These are phyloP conservation scores for bread wheat (Triticum aestivum) DNA, from an alignment of 176 grass and related monocot genomes.

Conservation along the genomic window IWGSC_CS_RefSeq_v2.1 NC_057808.1:342084177-342084676, in stretches of 20 bases:
- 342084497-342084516: conserved; percentile 90
- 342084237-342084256: too few species aligned
- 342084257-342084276: background rate
- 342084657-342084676: too few species aligned
- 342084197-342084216: too few species aligned
- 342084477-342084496: conserved; percentile 76
- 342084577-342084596: background rate
- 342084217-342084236: too few species aligned
- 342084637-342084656: too few species aligned
- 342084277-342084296: too few species aligned
- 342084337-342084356: background rate
- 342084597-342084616: background rate
- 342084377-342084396: too few species aligned
- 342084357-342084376: background rate
- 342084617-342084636: too few species aligned
- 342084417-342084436: background rate
- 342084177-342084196: too few species aligned
- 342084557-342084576: conserved; percentile 71
- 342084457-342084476: conserved; percentile 13
- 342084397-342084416: background rate
- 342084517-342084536: conserved; percentile 88
- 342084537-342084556: conserved; percentile 94
- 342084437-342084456: background rate
- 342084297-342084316: background rate
- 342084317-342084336: conserved; percentile 2